Base-by-base conservation (phyloP, 805 yeast genomes). In the Wickerhamiella nectarea region DNA sequence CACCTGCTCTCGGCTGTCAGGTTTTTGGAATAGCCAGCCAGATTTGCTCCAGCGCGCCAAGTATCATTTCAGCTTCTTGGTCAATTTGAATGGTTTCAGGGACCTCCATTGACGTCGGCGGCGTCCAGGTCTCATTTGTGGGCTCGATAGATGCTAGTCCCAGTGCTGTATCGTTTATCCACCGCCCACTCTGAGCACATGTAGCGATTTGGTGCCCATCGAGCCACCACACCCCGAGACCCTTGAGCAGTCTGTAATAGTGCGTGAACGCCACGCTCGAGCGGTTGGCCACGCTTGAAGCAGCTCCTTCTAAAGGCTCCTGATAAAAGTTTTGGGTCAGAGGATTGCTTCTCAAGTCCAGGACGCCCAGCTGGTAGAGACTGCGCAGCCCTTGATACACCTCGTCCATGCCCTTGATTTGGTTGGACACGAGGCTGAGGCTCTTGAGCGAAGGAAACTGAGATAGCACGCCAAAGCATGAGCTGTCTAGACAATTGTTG, bases 181-280 rank as follows among this genome's bases (percentile, higher is more conserved):
- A 28, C 6, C 3, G 6, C 3, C 31, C 14, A 6, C 31, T 11
- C 31, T 11, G 6, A 8, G 31, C 6, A 11, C 31, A 11, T 8
- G 11, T 14, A 8, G 31, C 31, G 25, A 36, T 36, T 15, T 36
- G 39, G 7, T 11, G 6, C 22, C 39, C 39, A 10, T 36, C 39
- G n/a, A 36, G 39, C 39, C 39, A 36, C 39, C 39, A 36, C 20
- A 36, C 17, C 6, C 39, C 39, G 11, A 36, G 28, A 19, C 39
- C 29, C 20, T 36, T 36, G 14, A 36, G 26, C 6, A 36, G 33
- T 19, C 29, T 36, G 19, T 15, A 24, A 22, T 36, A 36, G 12
- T 25, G 39, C 21, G 22, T 22, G 12, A 21, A 36, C 5, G 28
- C n/a, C 4, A 25, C 9, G 3, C 28, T n/a, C 9, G 9, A 25